These are phyloP conservation scores for Proliferodiscus dingleyae DNA, from an alignment of 2,329 filamentous ascomycete genomes.

Conservation along the genomic window DNA sequence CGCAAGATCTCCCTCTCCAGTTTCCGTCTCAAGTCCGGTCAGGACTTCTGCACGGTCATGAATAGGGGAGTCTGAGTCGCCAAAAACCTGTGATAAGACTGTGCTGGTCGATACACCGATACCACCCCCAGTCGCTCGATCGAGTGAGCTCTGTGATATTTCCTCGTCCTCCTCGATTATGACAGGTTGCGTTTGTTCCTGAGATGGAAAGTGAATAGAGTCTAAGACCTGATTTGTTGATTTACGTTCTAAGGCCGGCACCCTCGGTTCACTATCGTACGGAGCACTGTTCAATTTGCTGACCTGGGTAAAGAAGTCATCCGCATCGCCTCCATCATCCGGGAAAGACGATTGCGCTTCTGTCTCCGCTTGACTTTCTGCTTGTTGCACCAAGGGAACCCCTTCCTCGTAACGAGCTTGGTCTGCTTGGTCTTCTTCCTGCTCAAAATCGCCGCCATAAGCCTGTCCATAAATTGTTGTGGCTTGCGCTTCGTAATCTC, in stretches of 20 bases:
- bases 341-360: conserved; percentile 33
- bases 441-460: conserved; percentile 22
- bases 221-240: conserved; percentile 64
- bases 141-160: conserved; percentile 16
- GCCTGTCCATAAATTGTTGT: conserved; percentile 16
- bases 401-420: conserved; percentile 64
- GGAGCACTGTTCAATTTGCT: conserved; percentile 28
- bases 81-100: conserved; percentile 23
- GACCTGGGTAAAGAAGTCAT: conserved; percentile 54
- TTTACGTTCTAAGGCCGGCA: conserved; percentile 53
- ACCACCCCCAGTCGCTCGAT: conserved; percentile 21
- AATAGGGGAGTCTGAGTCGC: conserved; percentile 22
- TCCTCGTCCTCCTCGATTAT: conserved; percentile 16
- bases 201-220: conserved; percentile 38
- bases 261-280: conserved; percentile 12
- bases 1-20: conserved; percentile 56
- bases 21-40: conserved; percentile 29
- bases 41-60: conserved; percentile 27
- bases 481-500: conserved; percentile 2
- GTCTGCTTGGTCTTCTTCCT: conserved; percentile 42
- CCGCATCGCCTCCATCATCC: conserved; percentile 36
- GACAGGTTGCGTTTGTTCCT: conserved; percentile 14
- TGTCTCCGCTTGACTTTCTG: conserved; percentile 25
- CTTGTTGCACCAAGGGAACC: conserved; percentile 53
- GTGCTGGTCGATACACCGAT: conserved; percentile 25